Base-by-base conservation (phyloP, 106 monocot genomes). In the Dendrobium catenatum region DNA sequence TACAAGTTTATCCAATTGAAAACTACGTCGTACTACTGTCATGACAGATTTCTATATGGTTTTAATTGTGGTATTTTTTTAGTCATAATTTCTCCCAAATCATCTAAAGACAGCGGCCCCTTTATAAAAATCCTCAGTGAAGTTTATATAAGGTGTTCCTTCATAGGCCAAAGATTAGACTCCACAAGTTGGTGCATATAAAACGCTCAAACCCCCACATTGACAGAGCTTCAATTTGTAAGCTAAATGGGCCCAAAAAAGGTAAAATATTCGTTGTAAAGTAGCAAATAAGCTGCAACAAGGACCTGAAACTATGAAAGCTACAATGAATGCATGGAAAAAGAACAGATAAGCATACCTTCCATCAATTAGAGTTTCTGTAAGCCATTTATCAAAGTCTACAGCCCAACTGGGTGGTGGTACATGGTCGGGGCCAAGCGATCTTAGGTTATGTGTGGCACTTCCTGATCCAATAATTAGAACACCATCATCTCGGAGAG, bases 381-480 rank as follows among this genome's bases (percentile, higher is more conserved):
- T 81, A 29, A 92, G 87, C 95, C 95, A 95, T 15, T 70, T 27
- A 49, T 92, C 90, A 41, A 95, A 95, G 2, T 87, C 84, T 11
- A 42, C 5, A 0, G 95, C 95, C 95, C 95, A 92, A 1, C 27
- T 58, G 1, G 91, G 79, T 42, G 68, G 17, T 3, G 92, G 78
- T 15, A 37, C 49, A 41, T 59, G 68, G 22, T 83, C 84, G 2
- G 61, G 73, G 6, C 59, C 78, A 5, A 90, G 0, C 3, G 55
- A 27, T 20, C 88, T 26, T 67, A 92, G 77, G 85, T 95, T 95
- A 54, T 95, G 95, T n/a, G 92, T 92, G 43, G 95, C 95, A 40
- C 87, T 92, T 40, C 95, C 90, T 4, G 95, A 95, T 20, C 95
- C 95, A 29, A 95, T 72, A 4, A 95, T 73, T 9, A 95, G 90